Conservation (phyloP, 73 alveolate genomes). For the Paraurostyla sp. region DNA sequence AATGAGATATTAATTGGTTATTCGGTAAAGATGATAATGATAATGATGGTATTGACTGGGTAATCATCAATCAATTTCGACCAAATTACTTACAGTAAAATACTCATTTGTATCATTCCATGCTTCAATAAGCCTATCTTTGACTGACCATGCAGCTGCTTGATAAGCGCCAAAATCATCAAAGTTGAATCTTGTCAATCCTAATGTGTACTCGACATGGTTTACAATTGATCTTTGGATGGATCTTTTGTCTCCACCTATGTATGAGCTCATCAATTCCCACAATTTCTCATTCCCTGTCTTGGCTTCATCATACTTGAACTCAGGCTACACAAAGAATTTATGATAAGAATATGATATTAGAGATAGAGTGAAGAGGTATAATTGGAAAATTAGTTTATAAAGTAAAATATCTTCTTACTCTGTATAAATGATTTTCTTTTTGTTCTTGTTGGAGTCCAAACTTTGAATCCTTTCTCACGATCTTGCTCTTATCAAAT, state of each 20-base stretch:
- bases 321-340: constrained; percentile 67
- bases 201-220: constrained; percentile 95
- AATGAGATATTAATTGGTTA: not conserved
- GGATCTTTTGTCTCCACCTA: constrained; percentile 71
- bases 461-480: constrained; percentile 57
- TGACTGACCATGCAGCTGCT: constrained; percentile 95
- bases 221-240: constrained; percentile 84
- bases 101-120: constrained; percentile 94
- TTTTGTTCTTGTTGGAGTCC: constrained; percentile 12
- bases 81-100: constrained; percentile 12
- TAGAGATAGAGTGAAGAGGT: not conserved
- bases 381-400: not conserved
- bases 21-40: not conserved
- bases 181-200: constrained; percentile 90
- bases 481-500: not conserved
- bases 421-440: constrained; percentile 53
- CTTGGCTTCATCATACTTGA: constrained; percentile 56
- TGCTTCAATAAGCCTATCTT: constrained; percentile 97
- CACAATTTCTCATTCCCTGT: constrained; percentile 79
- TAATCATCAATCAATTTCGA: not conserved
- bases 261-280: constrained; percentile 87
- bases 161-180: constrained; percentile 86
- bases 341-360: not conserved
- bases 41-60: no score
- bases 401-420: not conserved